phyloP scores from a whole-genome alignment of 345 rosid species.

The Carallia brachiata region DNA sequence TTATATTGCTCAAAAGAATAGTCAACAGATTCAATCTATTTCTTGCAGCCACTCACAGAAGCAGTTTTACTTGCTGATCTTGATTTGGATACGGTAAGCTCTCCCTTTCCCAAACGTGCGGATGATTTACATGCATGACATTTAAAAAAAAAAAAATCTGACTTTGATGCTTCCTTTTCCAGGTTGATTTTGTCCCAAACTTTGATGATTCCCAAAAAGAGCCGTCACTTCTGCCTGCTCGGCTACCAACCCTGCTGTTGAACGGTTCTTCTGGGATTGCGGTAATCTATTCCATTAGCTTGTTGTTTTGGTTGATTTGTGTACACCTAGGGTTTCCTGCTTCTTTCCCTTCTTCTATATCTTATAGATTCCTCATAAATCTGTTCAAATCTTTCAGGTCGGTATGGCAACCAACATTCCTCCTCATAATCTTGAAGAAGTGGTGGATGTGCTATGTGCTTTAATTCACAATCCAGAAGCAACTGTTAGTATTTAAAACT shows the following conservation, averaged over 20 bases:
- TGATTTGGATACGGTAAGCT: conserved; percentile 72
- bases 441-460: conserved; percentile 93
- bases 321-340: conserved; percentile 3
- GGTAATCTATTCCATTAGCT: conserved; percentile 33
- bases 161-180: conserved; percentile 11
- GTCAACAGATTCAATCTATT: neutral
- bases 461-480: conserved; percentile 91
- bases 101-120: neutral
- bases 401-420: conserved; percentile 99
- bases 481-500: conserved; percentile 43
- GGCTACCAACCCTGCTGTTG: conserved; percentile 79
- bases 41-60: conserved; percentile 74
- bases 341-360: neutral
- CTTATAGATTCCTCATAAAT: neutral
- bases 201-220: conserved; percentile 91
- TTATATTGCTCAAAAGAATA: neutral
- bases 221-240: conserved; percentile 89
- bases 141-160: neutral
- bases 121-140: conserved; percentile 1
- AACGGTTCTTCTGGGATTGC: conserved; percentile 99
- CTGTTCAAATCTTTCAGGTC: conserved; percentile 49
- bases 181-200: conserved; percentile 95
- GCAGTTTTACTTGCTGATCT: conserved; percentile 81
- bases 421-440: conserved; percentile 96
- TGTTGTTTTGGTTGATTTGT: neutral